Evolutionary conservation across 352 stramenopile genomes (phyloP).

Genomic region (Achlya hypogyna): DNA sequence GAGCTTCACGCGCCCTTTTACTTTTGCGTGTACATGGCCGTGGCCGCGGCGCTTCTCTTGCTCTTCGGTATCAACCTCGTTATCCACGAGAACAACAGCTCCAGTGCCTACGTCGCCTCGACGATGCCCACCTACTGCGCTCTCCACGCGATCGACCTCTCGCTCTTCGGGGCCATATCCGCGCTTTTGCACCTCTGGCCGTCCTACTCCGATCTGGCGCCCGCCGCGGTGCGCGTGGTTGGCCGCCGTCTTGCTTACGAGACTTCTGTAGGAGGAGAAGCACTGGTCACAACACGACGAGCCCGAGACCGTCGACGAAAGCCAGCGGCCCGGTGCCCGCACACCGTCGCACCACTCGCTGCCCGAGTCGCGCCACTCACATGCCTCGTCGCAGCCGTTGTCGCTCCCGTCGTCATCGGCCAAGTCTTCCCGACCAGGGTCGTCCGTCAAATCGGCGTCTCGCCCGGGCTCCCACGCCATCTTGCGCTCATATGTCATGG

Average conservation of each 20-base stretch:
- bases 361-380: neutral
- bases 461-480: neutral
- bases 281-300: neutral
- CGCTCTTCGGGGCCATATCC: neutral
- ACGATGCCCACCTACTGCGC: neutral
- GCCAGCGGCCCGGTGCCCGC: neutral
- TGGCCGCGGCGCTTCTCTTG: neutral
- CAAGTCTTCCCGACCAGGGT: neutral
- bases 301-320: neutral
- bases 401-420: neutral
- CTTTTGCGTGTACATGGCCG: neutral
- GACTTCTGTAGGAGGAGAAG: neutral
- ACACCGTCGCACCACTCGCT: neutral
- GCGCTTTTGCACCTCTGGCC: neutral
- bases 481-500: conserved; percentile 1
- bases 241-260: neutral
- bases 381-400: neutral
- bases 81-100: neutral
- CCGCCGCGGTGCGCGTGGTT: neutral
- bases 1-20: neutral
- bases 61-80: neutral
- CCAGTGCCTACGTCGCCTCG: neutral
- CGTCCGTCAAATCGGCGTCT: neutral
- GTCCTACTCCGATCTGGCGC: neutral
- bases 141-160: conserved; percentile 4